Evolutionary conservation across 208 protist species (phyloP).

Genomic region (Naegleria lovaniensis): DNA sequence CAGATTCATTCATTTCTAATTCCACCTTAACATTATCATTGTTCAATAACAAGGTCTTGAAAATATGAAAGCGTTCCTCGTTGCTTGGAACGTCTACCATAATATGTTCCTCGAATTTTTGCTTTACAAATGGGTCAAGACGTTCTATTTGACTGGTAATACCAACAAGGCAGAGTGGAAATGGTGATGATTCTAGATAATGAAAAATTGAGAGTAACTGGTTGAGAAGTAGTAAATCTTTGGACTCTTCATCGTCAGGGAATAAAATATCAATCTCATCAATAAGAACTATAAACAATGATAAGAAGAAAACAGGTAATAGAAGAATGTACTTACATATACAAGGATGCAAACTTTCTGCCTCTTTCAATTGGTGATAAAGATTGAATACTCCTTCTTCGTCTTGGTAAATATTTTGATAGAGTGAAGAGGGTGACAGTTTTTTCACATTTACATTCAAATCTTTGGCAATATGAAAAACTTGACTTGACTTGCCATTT

Average conservation of each 20-base stretch:
- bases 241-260: background rate
- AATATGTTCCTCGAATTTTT: slow-evolving; percentile 22
- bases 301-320: background rate
- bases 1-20: background rate
- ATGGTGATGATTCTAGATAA: background rate
- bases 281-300: background rate
- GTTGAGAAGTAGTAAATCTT: background rate
- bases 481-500: background rate
- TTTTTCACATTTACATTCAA: background rate
- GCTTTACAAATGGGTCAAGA: slow-evolving; percentile 2
- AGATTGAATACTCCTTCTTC: slow-evolving; percentile 6
- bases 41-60: background rate
- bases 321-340: background rate
- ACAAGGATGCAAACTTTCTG: background rate
- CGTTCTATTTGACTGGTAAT: background rate
- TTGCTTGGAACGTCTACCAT: background rate
- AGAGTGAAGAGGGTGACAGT: background rate
- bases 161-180: background rate
- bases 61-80: slow-evolving; percentile 3
- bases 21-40: background rate
- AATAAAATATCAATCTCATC: slow-evolving; percentile 14
- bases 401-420: background rate
- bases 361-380: background rate
- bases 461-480: background rate
- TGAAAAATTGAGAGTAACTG: background rate